These are phyloP conservation scores for Aspergillus funiculosus DNA, from an alignment of 495 filamentous ascomycete species.

Conservation along the genomic window DNA sequence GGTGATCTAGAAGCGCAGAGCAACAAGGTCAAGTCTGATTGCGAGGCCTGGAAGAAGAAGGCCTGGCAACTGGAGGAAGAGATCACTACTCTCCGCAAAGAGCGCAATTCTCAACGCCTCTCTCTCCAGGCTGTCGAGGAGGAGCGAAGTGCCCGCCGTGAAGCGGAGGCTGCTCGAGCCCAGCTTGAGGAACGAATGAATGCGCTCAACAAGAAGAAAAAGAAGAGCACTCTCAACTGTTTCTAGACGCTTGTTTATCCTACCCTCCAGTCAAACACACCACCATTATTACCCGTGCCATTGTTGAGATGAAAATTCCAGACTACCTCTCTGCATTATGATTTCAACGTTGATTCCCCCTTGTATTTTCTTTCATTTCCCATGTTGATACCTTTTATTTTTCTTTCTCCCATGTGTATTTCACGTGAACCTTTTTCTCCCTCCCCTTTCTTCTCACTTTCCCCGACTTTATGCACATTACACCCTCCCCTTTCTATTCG, in stretches of 20 bases:
- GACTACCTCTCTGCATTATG: constrained; percentile 52
- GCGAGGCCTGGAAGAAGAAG: constrained; percentile 85
- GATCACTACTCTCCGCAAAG: constrained; percentile 63
- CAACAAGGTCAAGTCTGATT: constrained; percentile 78
- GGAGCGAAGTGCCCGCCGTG: constrained; percentile 76
- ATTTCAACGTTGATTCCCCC: constrained; percentile 42
- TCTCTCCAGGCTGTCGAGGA: constrained; percentile 92
- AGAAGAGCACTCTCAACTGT: constrained; percentile 94
- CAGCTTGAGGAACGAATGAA: constrained; percentile 93
- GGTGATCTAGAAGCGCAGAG: constrained; percentile 85
- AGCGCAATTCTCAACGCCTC: constrained; percentile 64
- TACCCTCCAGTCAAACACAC: constrained; percentile 9
- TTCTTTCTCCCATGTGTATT: constrained; percentile 19
- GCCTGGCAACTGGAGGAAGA: constrained; percentile 72
- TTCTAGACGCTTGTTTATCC: constrained; percentile 51
- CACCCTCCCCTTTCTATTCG: constrained; percentile 1
- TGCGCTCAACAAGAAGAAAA: constrained; percentile 83
- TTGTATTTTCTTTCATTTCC: constrained; percentile 7
- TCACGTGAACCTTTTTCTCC: constrained; percentile 2
- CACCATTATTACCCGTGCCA: constrained; percentile 17
- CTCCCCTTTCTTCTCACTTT: constrained; percentile 1
- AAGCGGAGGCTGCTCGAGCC: constrained; percentile 80
- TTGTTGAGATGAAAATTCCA: constrained; percentile 32
- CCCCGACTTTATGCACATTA: constrained; percentile 6
- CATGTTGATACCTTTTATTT: constrained; percentile 19